A percentile compares a stretch with the other conserved stretches of the same genome.
Evolutionary conservation across 352 stramenopile species (phyloP).

Genomic region (Thalassiosira exigua): DNA sequence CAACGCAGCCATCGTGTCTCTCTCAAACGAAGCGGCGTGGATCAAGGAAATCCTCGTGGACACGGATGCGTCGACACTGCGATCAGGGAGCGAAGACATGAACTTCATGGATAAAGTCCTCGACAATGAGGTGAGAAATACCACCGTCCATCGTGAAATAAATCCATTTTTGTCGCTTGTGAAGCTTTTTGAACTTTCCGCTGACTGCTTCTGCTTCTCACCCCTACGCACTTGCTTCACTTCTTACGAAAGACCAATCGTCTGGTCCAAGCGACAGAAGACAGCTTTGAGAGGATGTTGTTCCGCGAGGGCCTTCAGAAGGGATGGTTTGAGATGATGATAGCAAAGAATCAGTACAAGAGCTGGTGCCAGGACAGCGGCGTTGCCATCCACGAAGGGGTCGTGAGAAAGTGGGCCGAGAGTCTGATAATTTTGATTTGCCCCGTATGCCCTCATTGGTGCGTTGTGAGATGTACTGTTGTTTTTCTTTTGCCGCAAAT

Average conservation of each 20-base stretch:
- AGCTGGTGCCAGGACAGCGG: constrained; percentile 90
- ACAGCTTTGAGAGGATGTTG: constrained; percentile 80
- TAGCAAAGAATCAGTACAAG: constrained; percentile 97
- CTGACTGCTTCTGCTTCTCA: too few species aligned
- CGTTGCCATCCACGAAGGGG: constrained; percentile 90
- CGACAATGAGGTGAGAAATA: too few species aligned
- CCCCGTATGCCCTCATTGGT: constrained; percentile 93
- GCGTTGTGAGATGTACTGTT: constrained; percentile 37
- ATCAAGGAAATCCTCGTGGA: constrained; percentile 90
- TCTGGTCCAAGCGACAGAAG: constrained; percentile 89
- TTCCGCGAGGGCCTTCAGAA: constrained; percentile 95
- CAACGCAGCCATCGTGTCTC: constrained; percentile 95
- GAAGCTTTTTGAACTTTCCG: too few species aligned
- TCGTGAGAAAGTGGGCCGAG: constrained; percentile 94
- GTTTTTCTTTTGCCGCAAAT: constrained; percentile 11
- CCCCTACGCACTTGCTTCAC: too few species aligned
- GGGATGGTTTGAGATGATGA: constrained; percentile 99
- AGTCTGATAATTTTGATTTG: constrained; percentile 93
- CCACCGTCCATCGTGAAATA: too few species aligned
- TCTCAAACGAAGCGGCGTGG: constrained; percentile 97
- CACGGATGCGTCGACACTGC: constrained; percentile 51
- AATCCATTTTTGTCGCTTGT: too few species aligned
- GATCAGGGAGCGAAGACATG: constrained; percentile 83
- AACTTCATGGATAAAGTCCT: constrained; percentile 92
- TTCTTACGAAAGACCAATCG: too few species aligned